Base-by-base conservation (phyloP, 805 yeast genomes). In the Grigorovia transvaalensis region DNA sequence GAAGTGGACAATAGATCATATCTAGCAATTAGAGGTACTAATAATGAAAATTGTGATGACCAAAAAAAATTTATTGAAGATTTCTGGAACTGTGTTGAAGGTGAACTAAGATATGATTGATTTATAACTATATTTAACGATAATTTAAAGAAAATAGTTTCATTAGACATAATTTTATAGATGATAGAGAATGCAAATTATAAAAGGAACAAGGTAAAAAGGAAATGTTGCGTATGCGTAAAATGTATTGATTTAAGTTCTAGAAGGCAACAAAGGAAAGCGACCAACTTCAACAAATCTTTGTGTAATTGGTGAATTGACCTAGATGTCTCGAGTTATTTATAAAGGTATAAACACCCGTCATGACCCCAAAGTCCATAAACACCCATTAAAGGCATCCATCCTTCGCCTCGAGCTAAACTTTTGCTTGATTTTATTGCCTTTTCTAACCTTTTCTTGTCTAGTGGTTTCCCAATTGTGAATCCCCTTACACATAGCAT, bases 281-380 rank as follows among this genome's bases (percentile, higher is more conserved):
- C 3, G 27, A 23, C 3, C 6, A 23, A 23, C 27, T 23, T 19
- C 11, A 9, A 45, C 9, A 45, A 12, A 13, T 8, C 12, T 33
- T 33, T 33, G 38, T n/a, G n/a, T n/a, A n/a, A 33, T 33, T n/a
- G n/a, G n/a, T n/a, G n/a, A 33, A 33, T 4, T 33, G 15, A 33
- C 15, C 15, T 23, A 6, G 3, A 23, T 6, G 27, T 3, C 27
- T 33, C 38, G 17, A 13, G 15, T 47, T 40, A 56, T 53, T 56
- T 60, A 49, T 62, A 69, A 57, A 72, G 74, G 62, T 84, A 85
- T 53, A 85, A 74, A 61, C 90, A 84, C 2, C 90, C 90, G 64
- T 85, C 91, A 30, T 65, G 70, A 13, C 88, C 90, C 75, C 83
- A 82, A 41, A 72, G 71, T 0, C 88, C 89, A 40, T 56, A 59